Percentiles rank a stretch among this genome's conserved stretches.
Evolutionary conservation across 2,329 filamentous ascomycete species (phyloP).

Genomic region (Akanthomyces uredinophilus): DNA sequence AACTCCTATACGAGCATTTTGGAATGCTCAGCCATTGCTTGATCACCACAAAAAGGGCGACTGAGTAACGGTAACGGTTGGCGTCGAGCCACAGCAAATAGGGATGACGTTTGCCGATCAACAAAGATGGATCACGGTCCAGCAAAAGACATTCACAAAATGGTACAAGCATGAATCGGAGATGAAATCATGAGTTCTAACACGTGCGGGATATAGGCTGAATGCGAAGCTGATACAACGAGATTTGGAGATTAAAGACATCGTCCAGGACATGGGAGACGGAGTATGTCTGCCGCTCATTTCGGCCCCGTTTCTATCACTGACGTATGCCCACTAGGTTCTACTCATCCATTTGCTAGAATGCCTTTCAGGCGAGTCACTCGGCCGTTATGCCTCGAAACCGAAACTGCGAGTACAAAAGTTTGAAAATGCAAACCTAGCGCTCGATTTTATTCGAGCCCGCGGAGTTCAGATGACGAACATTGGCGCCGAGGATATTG

Average conservation of each 20-base stretch:
- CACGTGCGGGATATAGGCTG: conserved; percentile 56
- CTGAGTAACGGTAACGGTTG: neutral
- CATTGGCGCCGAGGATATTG: conserved; percentile 95
- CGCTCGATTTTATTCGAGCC: conserved; percentile 86
- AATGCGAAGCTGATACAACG: conserved; percentile 88
- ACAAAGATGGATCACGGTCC: conserved; percentile 70
- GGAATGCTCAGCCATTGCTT: neutral
- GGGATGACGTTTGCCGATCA: conserved; percentile 62
- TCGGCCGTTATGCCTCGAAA: conserved; percentile 93
- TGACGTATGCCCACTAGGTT: conserved; percentile 50
- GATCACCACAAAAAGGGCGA: neutral
- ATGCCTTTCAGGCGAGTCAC: conserved; percentile 87
- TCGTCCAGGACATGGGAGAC: conserved; percentile 86
- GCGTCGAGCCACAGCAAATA: neutral
- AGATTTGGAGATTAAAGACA: conserved; percentile 74
- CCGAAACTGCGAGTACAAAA: conserved; percentile 93
- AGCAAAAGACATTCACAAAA: conserved; percentile 99
- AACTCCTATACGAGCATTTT: neutral
- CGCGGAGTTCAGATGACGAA: conserved; percentile 96
- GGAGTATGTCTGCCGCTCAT: conserved; percentile 58
- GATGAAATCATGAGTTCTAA: neutral
- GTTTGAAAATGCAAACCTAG: conserved; percentile 97
- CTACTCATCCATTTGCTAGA: conserved; percentile 95
- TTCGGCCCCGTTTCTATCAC: conserved; percentile 11
- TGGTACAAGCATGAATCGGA: conserved; percentile 44